Base-by-base conservation (phyloP, 2,329 filamentous ascomycete genomes). In the Lasiodiplodia theobromae region DNA sequence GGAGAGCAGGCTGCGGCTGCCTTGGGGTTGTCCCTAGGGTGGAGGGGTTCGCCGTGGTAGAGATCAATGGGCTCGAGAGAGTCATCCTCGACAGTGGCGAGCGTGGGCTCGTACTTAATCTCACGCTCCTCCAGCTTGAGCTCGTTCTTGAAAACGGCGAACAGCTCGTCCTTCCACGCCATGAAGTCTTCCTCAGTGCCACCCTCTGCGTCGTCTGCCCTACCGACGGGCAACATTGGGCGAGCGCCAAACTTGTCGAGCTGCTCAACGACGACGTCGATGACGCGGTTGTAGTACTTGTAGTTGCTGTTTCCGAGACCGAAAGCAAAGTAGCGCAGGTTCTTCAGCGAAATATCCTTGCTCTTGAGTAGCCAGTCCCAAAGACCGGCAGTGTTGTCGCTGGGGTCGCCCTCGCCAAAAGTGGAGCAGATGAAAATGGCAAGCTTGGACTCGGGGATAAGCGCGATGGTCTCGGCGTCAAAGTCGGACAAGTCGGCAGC, bases 401-500 rank as follows among this genome's bases (percentile, higher is more conserved):
- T 80, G 2, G 79, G 78, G 68, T 81, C 79, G 8, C 79, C 79
- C 69, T 81, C 79, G 31, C 79, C 79, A 49, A 78, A 81, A 4
- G 78, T 80, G 31, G 77, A 76, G 16, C 80, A 69, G 34, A 80
- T 71, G 71, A 80, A 81, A 34, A 80, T 74, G 16, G 73, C 77
- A 52, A 78, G 73, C 47, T 77, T 72, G 7, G 67, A 71, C 34
- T 71, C 49, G 18, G 74, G 70, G 12, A 79, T 75, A 2, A 69
- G 69, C 5, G 75, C 72, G 21, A 84, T 78, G 2, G 75, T 79
- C 1, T 81, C 78, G 2, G 77, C 73, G 60, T 86, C 83, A 67
- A 82, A 86, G 68, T 86, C 84, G 6, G 80, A 82, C 2, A 85
- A 74, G 68, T 86, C 83, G 6, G 81, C 83, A 0, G 77, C 77